These are phyloP conservation scores for Cornus florida DNA, from an alignment of 148 eudicot species.

Conservation along the genomic window DNA sequence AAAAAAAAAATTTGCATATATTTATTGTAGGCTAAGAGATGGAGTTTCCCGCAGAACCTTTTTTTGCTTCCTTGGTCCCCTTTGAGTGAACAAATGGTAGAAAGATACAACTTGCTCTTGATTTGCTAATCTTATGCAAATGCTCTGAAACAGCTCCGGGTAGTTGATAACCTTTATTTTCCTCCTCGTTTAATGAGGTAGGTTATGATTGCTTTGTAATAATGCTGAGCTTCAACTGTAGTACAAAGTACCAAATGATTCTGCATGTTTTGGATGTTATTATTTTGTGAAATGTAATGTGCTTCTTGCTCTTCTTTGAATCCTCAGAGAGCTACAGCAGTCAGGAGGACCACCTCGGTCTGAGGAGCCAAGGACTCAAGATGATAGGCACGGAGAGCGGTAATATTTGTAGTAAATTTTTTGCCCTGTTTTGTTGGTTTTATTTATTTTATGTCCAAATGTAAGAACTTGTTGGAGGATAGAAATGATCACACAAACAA, in stretches of 20 bases:
- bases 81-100: no score
- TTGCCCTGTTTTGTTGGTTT: background rate
- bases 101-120: background rate
- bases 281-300: no score
- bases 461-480: background rate
- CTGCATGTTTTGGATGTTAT: no score
- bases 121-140: background rate
- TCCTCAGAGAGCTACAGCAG: slow-evolving; percentile 63
- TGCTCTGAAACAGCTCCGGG: background rate
- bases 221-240: no score
- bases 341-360: slow-evolving; percentile 74
- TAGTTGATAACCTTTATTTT: background rate
- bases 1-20: no score
- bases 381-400: slow-evolving; percentile 64
- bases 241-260: no score
- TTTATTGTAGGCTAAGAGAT: no score
- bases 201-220: background rate
- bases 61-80: no score
- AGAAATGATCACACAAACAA: background rate
- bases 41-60: no score
- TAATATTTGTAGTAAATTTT: slow-evolving; percentile 11
- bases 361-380: slow-evolving; percentile 80
- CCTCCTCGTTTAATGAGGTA: background rate
- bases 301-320: slow-evolving; percentile 2
- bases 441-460: no score